phyloP scores from a whole-genome alignment of 2,329 filamentous ascomycete genomes.

The Claviceps pusilla region DNA sequence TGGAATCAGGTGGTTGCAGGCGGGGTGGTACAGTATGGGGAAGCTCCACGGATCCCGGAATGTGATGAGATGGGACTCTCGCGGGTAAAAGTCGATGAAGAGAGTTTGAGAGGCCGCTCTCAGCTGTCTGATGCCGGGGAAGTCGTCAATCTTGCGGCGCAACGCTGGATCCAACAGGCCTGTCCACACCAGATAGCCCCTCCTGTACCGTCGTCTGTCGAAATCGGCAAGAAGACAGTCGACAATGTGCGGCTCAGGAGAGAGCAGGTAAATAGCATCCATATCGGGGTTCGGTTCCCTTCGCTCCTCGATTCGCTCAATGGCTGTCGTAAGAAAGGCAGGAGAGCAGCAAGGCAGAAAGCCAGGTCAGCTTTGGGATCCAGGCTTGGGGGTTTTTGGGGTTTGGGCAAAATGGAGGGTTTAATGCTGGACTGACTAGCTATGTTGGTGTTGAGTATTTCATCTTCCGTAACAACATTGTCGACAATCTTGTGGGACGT shows the following conservation, averaged over 20 bases:
- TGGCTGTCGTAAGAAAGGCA: conserved; percentile 43
- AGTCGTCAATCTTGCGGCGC: conserved; percentile 60
- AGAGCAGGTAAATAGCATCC: conserved; percentile 87
- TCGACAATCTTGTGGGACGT: conserved; percentile 72
- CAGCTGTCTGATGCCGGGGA: conserved; percentile 51
- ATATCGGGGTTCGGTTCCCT: conserved; percentile 73
- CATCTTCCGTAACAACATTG: conserved; percentile 86
- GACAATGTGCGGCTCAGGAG: conserved; percentile 73
- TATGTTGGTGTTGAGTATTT: conserved; percentile 91
- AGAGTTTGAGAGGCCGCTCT: conserved; percentile 71
- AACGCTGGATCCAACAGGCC: conserved; percentile 53
- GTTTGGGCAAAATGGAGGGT: neutral
- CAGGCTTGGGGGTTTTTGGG: conserved; percentile 4
- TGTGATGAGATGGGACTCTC: conserved; percentile 80
- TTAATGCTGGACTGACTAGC: conserved; percentile 54
- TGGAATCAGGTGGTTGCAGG: conserved; percentile 70
- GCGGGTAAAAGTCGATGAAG: conserved; percentile 76
- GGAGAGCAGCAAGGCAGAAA: neutral
- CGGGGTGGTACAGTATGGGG: conserved; percentile 77
- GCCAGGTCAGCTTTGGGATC: conserved; percentile 1
- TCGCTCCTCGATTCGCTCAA: conserved; percentile 82
- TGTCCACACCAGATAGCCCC: conserved; percentile 74
- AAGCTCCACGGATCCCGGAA: conserved; percentile 96
- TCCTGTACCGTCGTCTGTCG: conserved; percentile 67
- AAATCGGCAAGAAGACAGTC: conserved; percentile 91